A percentile compares a stretch with the other conserved stretches of the same genome.
These are phyloP conservation scores for Emergomyces africanus DNA, from an alignment of 2,329 filamentous ascomycete species.

Conservation along the genomic window DNA sequence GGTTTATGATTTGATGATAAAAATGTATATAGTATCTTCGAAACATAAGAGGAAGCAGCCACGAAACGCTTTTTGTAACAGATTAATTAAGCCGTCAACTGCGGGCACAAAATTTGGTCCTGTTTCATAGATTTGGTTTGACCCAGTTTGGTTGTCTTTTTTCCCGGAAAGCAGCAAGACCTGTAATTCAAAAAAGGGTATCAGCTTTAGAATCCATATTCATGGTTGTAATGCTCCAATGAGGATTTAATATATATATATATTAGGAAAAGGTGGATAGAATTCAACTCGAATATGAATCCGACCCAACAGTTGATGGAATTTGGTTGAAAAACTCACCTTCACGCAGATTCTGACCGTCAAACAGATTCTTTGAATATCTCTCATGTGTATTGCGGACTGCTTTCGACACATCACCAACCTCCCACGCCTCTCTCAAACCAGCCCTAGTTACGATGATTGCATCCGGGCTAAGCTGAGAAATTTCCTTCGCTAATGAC, in stretches of 20 bases:
- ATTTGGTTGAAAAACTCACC: slow-evolving; percentile 50
- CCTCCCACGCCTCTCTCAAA: slow-evolving; percentile 57
- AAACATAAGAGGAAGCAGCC: neutral
- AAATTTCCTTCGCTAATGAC: slow-evolving; percentile 46
- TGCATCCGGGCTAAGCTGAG: slow-evolving; percentile 57
- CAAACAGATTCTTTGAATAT: slow-evolving; percentile 75
- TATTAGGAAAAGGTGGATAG: neutral
- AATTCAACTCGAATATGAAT: slow-evolving; percentile 25
- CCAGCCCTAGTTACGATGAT: slow-evolving; percentile 59
- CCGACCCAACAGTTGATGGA: slow-evolving; percentile 26
- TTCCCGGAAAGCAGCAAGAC: slow-evolving; percentile 76
- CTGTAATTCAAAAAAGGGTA: slow-evolving; percentile 14
- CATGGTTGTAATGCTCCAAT: neutral
- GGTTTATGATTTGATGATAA: neutral
- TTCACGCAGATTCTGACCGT: slow-evolving; percentile 72
- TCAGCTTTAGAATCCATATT: neutral
- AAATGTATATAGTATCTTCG: neutral
- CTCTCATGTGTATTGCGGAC: slow-evolving; percentile 71
- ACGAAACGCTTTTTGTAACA: neutral
- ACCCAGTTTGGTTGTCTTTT: slow-evolving; percentile 82
- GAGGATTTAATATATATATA: no score
- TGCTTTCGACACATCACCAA: slow-evolving; percentile 46
- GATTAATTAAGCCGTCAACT: neutral
- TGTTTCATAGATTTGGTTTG: slow-evolving; percentile 47
- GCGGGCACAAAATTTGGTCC: neutral